Evolutionary conservation across 192 early-diverging fungal species (phyloP), one percentile per base, ranked within the genome.

Genomic region (Entomortierella lignicola): DNA sequence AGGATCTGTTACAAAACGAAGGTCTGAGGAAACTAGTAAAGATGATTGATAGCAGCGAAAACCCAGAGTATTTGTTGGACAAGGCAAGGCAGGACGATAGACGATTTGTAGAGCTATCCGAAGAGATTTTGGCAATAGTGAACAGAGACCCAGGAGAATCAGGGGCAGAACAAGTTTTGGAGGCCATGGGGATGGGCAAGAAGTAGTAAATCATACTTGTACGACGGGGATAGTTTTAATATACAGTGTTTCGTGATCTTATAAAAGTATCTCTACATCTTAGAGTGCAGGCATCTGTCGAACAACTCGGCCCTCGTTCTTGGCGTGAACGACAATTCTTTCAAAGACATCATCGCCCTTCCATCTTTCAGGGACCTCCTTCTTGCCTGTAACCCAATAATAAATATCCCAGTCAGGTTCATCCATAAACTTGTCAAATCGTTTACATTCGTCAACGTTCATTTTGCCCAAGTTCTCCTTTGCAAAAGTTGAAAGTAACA

Each of bases 321-420:
- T 89, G 29, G 91, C 90, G 66, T 97, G 96, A 55, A 90, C 87
- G 43, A 85, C 84, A 58, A 98, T 79, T 71, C 82, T 85, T 25
- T 85, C 77, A 67, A 92, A 86, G 18, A 94, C 87, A 0, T 64
- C 25, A 77, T 87, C 89, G 0, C 61, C 56, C 44, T 70, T 58
- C 52, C 90, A 83, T 2, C 65, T 44, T n/a, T 87, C 83, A 4
- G 93, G 93, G 10, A 86, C 71, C 27, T 69, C 68, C 44, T 91
- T 93, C 69, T 92, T 91, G 26, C 81, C 71, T 0, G 89, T 94
- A 3, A 90, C 90, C 93, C 94, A 99, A 71, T 98, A 96, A 71
- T 93, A 99, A 54, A 99, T 94, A 79, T 98, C 97, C 98, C 98
- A 99, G 80, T 99, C 98, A 15, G 91, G 88, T 52, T 91, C 89